A percentile compares a stretch with the other conserved stretches of the same genome.
Evolutionary conservation across 2,329 filamentous ascomycete species (phyloP).

Genomic region (Chalaropsis ovoidea): DNA sequence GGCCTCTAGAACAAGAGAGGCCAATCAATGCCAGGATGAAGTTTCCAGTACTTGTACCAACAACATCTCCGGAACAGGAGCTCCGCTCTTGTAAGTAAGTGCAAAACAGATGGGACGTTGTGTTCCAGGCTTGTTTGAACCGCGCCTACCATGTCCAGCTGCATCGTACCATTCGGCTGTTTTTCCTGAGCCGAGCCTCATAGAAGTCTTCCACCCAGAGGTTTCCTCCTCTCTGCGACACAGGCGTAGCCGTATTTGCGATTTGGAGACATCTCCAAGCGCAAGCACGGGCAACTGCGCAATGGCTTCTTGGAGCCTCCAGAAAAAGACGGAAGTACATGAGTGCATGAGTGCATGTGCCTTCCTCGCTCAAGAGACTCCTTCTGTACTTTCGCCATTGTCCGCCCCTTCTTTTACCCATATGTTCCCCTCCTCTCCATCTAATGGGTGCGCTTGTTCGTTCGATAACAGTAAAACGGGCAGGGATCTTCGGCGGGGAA

Average conservation of each 20-base stretch:
- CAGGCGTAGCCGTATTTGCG: background rate
- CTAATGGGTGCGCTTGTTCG: background rate
- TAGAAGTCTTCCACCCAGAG: background rate
- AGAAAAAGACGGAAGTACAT: background rate
- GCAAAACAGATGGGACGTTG: background rate
- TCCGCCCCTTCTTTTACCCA: background rate
- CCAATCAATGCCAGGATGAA: background rate
- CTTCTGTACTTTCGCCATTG: background rate
- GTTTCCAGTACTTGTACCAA: background rate
- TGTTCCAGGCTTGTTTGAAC: background rate
- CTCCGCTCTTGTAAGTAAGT: background rate
- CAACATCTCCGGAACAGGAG: constrained; percentile 16
- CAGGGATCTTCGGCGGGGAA: background rate
- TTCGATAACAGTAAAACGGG: background rate
- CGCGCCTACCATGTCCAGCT: background rate
- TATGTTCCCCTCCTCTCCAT: background rate
- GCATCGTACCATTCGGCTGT: constrained; percentile 1
- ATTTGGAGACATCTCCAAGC: background rate
- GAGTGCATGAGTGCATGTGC: background rate
- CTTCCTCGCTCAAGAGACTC: background rate
- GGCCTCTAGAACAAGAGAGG: background rate
- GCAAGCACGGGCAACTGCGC: constrained; percentile 9
- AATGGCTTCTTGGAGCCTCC: constrained; percentile 3
- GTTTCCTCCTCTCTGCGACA: background rate
- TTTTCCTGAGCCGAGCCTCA: background rate